phyloP scores from a whole-genome alignment of 2,329 filamentous ascomycete genomes.

The Aspergillus fijiensis region DNA sequence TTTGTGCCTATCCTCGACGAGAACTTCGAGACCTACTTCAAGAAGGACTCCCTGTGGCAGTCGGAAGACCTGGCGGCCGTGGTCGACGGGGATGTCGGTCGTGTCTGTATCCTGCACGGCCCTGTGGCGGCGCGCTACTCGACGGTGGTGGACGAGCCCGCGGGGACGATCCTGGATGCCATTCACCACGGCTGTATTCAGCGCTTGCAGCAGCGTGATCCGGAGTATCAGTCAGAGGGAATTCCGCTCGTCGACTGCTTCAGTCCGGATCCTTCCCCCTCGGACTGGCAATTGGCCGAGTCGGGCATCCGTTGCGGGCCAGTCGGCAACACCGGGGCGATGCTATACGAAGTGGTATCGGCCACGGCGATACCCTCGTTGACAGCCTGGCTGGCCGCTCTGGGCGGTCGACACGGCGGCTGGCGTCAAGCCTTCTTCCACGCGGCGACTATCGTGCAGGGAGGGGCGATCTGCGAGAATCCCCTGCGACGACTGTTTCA shows the following conservation, averaged over 20 bases:
- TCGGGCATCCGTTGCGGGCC: too few species aligned
- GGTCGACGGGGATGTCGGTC: not conserved
- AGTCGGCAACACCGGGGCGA: too few species aligned
- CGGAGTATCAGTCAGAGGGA: too few species aligned
- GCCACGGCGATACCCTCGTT: conserved; percentile 3
- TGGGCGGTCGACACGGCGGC: conserved; percentile 5
- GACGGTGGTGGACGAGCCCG: not conserved
- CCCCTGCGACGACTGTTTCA: conserved; percentile 3
- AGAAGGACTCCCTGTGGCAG: conserved; percentile 11
- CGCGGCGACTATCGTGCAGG: conserved; percentile 1
- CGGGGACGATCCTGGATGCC: not conserved
- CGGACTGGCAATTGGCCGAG: too few species aligned
- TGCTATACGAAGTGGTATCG: too few species aligned
- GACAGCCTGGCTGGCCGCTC: not conserved
- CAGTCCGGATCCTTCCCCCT: too few species aligned
- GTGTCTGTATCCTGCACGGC: conserved; percentile 6
- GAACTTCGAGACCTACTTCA: conserved; percentile 9
- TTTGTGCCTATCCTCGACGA: conserved; percentile 7
- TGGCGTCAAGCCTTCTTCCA: conserved; percentile 4
- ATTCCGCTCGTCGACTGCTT: too few species aligned
- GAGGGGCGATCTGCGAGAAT: not conserved
- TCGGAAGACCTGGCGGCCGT: conserved; percentile 7
- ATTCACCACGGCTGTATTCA: not conserved
- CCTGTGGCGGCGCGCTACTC: conserved; percentile 4
- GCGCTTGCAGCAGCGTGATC: too few species aligned